Evolutionary conservation across 2,329 filamentous ascomycete genomes (phyloP).

Genomic region (Fusarium buxicola): DNA sequence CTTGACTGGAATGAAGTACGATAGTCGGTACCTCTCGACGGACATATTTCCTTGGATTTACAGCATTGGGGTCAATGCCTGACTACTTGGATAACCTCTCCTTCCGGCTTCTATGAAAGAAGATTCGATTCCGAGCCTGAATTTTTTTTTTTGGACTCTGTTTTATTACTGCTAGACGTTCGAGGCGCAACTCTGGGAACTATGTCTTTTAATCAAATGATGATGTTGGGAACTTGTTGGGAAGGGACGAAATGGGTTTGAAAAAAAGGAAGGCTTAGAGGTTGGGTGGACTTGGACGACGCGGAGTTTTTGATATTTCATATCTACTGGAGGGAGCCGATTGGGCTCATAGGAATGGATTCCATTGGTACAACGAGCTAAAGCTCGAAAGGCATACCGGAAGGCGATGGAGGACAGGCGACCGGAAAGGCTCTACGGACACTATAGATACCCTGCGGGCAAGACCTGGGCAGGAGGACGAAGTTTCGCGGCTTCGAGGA

Average conservation of each 20-base stretch:
- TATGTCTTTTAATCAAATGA: constrained; percentile 13
- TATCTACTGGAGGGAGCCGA: constrained; percentile 15
- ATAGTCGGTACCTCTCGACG: neutral
- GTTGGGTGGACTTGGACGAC: constrained; percentile 4
- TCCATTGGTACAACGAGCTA: constrained; percentile 12
- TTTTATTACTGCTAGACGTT: constrained; percentile 20
- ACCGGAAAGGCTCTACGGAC: constrained; percentile 20
- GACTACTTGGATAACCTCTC: neutral
- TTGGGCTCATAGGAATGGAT: constrained; percentile 6
- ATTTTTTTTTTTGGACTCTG: constrained; percentile 1
- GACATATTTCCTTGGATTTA: constrained; percentile 13
- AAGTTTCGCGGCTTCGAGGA: constrained; percentile 37
- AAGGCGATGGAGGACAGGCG: constrained; percentile 2
- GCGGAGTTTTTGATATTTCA: constrained; percentile 24
- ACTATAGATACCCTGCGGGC: constrained; percentile 35
- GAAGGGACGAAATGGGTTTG: neutral
- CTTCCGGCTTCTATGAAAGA: constrained; percentile 4
- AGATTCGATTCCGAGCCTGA: constrained; percentile 19
- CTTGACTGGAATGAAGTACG: constrained; percentile 8
- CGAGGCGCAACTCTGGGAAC: constrained; percentile 3
- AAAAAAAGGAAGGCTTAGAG: constrained; percentile 5
- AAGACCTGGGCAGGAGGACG: constrained; percentile 27
- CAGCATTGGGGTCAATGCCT: constrained; percentile 17
- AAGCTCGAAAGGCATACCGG: neutral
- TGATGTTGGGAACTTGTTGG: neutral